Base-by-base conservation (phyloP, 352 stramenopile species). In the Globisporangium spinosum region DNA sequence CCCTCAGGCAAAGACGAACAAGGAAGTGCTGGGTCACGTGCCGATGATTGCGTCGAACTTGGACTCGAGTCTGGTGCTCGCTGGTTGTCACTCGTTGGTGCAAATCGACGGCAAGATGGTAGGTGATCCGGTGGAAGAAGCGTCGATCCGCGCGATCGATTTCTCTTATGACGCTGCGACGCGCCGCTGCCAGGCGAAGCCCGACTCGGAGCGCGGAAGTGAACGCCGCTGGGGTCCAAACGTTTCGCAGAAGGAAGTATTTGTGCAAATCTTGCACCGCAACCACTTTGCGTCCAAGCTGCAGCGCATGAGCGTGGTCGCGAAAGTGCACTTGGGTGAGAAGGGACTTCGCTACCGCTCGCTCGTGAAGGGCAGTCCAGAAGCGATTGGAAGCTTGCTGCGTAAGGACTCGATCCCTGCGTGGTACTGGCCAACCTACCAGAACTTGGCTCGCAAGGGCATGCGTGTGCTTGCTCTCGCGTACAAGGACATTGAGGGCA, bases 91-190 rank as follows among this genome's bases (percentile, higher is more conserved):
- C 73, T 98, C 97, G 40, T 85, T 99, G 17, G 97, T 99, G 58
- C 87, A 98, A 58, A 97, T 99, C 65, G 97, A 99, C 62, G 97
- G 96, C 49, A 92, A 91, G 67, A 90, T 99, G 70, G 76, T 98
- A 43, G 98, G 98, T 62, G 98, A 99, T 82, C 97, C 98, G 25
- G 90, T 99, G 10, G 98, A 99, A 87, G 90, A 97, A 67, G 97
- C 98, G 0, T 97, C 97, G 35, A 89, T 99, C 55, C 94, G 95
- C 68, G 90, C 96, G 25, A 99, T 99, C 73, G 86, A 98, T 67
- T 99, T 95, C 58, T 84, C 83, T 8, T 97, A 90, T 29, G 87
- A 97, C 63, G 75, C 83, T 0, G 61, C 77, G 10, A 93, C 81
- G 22, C 89, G 89, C 38, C 85, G 80, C 29, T 96, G 86, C 68